Evolutionary conservation across 1,284 basidiomycete genomes (phyloP), one percentile per base, ranked within the genome.

Genomic region (Apiotrichum laibachii): DNA sequence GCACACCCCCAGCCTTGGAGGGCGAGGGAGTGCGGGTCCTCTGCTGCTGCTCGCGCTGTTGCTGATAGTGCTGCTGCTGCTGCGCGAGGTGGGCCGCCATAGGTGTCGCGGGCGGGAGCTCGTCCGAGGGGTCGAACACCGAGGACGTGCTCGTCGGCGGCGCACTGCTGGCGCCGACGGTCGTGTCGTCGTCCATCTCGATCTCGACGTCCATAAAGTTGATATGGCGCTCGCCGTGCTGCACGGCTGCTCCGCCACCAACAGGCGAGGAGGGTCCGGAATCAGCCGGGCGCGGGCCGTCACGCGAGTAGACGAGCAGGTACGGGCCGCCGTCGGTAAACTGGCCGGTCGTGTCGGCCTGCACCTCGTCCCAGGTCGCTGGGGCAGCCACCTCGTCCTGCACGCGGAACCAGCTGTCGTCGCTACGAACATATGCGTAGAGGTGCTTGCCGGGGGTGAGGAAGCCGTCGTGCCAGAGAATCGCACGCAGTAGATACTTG

Each of bases 301-400:
- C 61, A 16, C 70, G 59, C 15, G 65, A 68, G 47, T 72, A 71
- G 18, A 72, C 39, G 10, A 72, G 59, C n/a, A 68, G 48, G 53
- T 73, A 75, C 6, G 73, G 69, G 5, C 75, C 75, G 11, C 73
- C 75, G 39, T 75, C 73, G 61, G 75, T 74, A 55, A 65, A 75
- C 53, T 71, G 56, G 2, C 75, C 75, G 0, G 71, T 73, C 47
- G 57, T 62, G 61, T 77, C 75, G 5, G 18, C 52, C 18, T 53
- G 55, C 13, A 77, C 68, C 1, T 50, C 52, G 40, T 66, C 62
- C 63, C 65, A 77, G 10, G 67, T 60, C 13, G 70, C 70, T 72
- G 7, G 21, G 1, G 53, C 62, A 2, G 61, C 62, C 46, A 69
- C 65, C 16, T 71, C 62, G 16, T 72, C 75, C 51, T 68, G 65